Conservation (phyloP, 768 basidiomycete species). For the Mycena crocata region DNA sequence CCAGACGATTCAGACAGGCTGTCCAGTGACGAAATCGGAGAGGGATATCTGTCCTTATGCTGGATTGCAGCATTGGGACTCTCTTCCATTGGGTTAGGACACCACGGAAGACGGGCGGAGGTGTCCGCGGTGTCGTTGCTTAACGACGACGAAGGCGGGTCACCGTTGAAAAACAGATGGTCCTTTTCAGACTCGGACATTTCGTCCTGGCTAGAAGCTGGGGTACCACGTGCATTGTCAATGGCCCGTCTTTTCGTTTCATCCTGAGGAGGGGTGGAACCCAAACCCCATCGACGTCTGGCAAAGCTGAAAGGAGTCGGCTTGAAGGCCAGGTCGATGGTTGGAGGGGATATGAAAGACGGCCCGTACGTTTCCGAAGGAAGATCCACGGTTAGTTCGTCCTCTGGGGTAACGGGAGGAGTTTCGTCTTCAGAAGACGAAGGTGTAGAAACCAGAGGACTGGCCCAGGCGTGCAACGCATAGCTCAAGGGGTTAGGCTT, state of each 20-base stretch:
- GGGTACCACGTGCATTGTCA: background rate
- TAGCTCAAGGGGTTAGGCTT: conserved; percentile 73
- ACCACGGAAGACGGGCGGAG: conserved; percentile 17
- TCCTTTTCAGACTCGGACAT: conserved; percentile 16
- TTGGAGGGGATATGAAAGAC: conserved; percentile 53
- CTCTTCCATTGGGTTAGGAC: conserved; percentile 5
- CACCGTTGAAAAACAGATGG: conserved; percentile 6
- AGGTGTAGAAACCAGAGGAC: conserved; percentile 56
- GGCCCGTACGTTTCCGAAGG: conserved; percentile 69
- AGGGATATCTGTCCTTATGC: conserved; percentile 3
- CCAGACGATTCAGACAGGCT: conserved; percentile 22
- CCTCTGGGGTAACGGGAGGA: conserved; percentile 70
- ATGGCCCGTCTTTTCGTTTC: conserved; percentile 36
- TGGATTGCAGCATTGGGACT: background rate
- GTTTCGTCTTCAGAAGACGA: conserved; percentile 61
- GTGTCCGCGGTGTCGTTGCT: conserved; percentile 11
- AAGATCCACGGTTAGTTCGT: conserved; percentile 56
- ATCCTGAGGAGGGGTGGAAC: conserved; percentile 49
- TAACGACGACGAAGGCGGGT: conserved; percentile 15
- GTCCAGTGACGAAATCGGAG: conserved; percentile 25
- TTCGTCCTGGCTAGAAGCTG: background rate
- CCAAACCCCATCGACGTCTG: conserved; percentile 68
- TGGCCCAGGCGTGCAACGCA: conserved; percentile 69
- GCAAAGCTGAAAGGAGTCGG: conserved; percentile 76
- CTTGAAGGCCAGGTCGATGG: conserved; percentile 59